Evolutionary conservation across 2,329 filamentous ascomycete genomes (phyloP).

Genomic region (Botrytis pseudocinerea): DNA sequence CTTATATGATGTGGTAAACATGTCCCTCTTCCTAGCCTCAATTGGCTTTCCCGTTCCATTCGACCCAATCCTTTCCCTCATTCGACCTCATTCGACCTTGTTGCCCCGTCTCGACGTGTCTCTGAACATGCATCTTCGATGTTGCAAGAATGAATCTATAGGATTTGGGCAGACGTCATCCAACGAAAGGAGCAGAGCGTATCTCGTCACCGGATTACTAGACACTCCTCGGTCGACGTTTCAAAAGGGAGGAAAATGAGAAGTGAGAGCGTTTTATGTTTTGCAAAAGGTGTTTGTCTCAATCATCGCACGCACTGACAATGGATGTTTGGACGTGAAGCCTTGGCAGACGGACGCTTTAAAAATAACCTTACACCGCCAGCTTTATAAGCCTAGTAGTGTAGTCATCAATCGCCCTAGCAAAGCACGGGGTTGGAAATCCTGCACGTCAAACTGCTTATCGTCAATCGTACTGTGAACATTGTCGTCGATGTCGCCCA

Average conservation of each 20-base stretch:
- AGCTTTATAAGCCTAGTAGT: neutral
- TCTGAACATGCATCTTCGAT: neutral
- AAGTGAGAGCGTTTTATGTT: neutral
- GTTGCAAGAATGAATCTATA: too few species aligned
- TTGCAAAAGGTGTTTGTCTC: conserved; percentile 3
- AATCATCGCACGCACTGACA: conserved; percentile 5
- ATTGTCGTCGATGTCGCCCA: neutral
- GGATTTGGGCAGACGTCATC: neutral
- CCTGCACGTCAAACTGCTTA: too few species aligned
- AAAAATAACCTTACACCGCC: neutral
- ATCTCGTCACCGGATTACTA: neutral
- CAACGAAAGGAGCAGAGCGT: too few species aligned
- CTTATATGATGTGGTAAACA: neutral
- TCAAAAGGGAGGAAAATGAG: neutral
- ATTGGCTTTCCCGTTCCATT: neutral
- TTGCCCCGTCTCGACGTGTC: neutral
- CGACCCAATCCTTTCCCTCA: neutral
- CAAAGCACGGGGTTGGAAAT: neutral
- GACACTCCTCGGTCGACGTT: neutral
- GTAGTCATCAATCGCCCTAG: neutral
- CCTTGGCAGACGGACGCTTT: neutral
- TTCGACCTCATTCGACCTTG: neutral
- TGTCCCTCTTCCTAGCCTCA: neutral
- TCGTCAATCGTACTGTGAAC: neutral
- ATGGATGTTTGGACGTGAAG: conserved; percentile 7